Evolutionary conservation across 2,329 filamentous ascomycete genomes (phyloP).

Genomic region (Alternaria hordeiaustralica): DNA sequence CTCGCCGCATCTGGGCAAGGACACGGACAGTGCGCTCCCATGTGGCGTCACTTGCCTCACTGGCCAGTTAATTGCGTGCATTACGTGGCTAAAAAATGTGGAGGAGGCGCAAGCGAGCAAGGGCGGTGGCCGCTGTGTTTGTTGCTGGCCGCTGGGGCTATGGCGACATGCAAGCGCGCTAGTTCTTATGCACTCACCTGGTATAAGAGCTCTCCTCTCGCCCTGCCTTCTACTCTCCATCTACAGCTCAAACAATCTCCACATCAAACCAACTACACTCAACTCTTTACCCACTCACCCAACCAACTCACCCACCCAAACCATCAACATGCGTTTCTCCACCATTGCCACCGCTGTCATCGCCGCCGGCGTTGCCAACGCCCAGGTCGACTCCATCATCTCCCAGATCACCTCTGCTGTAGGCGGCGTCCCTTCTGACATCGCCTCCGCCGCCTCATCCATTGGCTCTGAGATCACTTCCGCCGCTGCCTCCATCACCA

Average conservation of each 20-base stretch:
- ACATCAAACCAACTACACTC: slow-evolving; percentile 17
- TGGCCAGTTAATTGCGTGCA: slow-evolving; percentile 23
- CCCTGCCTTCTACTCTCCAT: slow-evolving; percentile 13
- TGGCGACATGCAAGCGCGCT: slow-evolving; percentile 9
- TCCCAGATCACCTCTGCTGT: slow-evolving; percentile 23
- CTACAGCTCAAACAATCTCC: slow-evolving; percentile 14
- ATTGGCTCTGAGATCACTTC: slow-evolving; percentile 18
- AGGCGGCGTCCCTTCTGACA: slow-evolving; percentile 13
- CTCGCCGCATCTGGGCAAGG: slow-evolving; percentile 24
- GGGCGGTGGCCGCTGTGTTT: slow-evolving; percentile 26
- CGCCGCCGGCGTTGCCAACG: slow-evolving; percentile 37
- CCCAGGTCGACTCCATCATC: slow-evolving; percentile 36
- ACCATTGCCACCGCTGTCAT: slow-evolving; percentile 36
- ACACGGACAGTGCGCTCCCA: slow-evolving; percentile 4
- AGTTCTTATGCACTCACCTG: slow-evolving; percentile 13
- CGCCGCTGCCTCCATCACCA: slow-evolving; percentile 11
- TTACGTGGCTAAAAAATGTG: slow-evolving; percentile 28
- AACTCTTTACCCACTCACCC: slow-evolving; percentile 2
- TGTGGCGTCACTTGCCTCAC: slow-evolving; percentile 34
- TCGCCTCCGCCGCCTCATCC: slow-evolving; percentile 17
- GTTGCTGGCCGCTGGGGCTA: slow-evolving; percentile 21
- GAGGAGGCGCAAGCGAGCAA: slow-evolving; percentile 31
- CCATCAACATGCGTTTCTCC: slow-evolving; percentile 47
- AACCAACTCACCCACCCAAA: slow-evolving; percentile 4
- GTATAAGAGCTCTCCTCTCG: slow-evolving; percentile 25